These are phyloP conservation scores for Thermoascus crustaceus DNA, from an alignment of 2,329 filamentous ascomycete genomes.

Conservation along the genomic window DNA sequence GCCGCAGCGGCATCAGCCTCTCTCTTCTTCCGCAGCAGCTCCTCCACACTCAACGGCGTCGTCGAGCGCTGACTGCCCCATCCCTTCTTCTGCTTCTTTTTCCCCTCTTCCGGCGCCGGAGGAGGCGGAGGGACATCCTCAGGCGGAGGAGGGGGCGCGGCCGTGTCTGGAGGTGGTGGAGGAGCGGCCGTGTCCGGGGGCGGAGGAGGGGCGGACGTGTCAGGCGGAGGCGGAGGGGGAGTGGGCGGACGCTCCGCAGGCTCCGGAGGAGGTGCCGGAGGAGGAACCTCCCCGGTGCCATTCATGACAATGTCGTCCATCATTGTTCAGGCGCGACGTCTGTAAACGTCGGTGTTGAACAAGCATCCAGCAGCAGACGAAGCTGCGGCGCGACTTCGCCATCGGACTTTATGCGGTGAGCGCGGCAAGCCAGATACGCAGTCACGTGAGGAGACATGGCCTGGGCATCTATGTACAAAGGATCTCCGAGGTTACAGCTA, in stretches of 20 bases:
- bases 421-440: not conserved
- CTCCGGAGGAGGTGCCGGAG: conserved; percentile 30
- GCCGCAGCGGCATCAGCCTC: conserved; percentile 74
- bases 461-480: not conserved
- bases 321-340: conserved; percentile 4
- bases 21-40: conserved; percentile 76
- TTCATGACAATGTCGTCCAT: conserved; percentile 30
- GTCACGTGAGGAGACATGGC: not conserved
- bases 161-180: conserved; percentile 33
- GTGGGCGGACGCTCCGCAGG: conserved; percentile 29
- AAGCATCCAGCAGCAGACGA: no score
- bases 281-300: conserved; percentile 14
- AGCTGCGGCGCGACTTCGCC: not conserved
- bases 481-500: no score
- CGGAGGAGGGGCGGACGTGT: conserved; percentile 35
- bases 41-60: conserved; percentile 69
- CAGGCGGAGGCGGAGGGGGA: conserved; percentile 34
- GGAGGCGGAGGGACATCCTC: conserved; percentile 39
- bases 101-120: conserved; percentile 17
- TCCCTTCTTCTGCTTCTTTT: conserved; percentile 48
- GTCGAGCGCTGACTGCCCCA: conserved; percentile 40
- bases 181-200: conserved; percentile 30
- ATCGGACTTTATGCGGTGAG: not conserved
- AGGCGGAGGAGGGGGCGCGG: conserved; percentile 35
- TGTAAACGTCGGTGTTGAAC: not conserved